Evolutionary conservation across 305 asterid genomes (phyloP).

Genomic region (Solanum aculeatissimum): DNA sequence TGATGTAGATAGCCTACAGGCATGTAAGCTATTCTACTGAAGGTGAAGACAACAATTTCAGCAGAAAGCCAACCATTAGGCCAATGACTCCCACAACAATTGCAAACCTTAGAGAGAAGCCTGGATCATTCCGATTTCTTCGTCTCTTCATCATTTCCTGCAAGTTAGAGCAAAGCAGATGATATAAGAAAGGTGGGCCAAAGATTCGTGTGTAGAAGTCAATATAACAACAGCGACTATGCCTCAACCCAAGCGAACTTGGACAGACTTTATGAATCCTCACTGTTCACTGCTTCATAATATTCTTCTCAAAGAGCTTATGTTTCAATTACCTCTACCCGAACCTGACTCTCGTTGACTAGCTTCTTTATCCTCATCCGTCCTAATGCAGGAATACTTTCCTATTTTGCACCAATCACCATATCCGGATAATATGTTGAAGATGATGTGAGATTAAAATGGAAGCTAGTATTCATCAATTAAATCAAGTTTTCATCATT

Average conservation of each 20-base stretch:
- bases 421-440: background rate
- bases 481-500: background rate
- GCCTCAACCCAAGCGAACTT: background rate
- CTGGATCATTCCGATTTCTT: conserved; percentile 21
- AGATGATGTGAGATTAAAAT: background rate
- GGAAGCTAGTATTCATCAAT: background rate
- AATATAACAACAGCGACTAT: background rate
- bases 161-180: background rate
- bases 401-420: background rate
- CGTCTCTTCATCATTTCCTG: conserved; percentile 49
- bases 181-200: background rate
- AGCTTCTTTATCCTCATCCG: background rate
- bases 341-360: background rate
- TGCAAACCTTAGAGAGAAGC: conserved; percentile 42
- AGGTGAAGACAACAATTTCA: conserved; percentile 44
- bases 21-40: conserved; percentile 17
- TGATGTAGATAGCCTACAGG: background rate
- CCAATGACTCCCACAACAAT: conserved; percentile 60
- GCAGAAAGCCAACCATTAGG: conserved; percentile 40
- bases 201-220: background rate
- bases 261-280: background rate
- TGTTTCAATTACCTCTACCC: background rate
- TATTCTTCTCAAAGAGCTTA: background rate
- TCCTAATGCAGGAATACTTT: background rate
- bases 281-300: background rate